A percentile compares a stretch with the other conserved stretches of the same genome.
Conservation (phyloP, 164 flowering plant genomes). For the Amborella trichopoda region DNA sequence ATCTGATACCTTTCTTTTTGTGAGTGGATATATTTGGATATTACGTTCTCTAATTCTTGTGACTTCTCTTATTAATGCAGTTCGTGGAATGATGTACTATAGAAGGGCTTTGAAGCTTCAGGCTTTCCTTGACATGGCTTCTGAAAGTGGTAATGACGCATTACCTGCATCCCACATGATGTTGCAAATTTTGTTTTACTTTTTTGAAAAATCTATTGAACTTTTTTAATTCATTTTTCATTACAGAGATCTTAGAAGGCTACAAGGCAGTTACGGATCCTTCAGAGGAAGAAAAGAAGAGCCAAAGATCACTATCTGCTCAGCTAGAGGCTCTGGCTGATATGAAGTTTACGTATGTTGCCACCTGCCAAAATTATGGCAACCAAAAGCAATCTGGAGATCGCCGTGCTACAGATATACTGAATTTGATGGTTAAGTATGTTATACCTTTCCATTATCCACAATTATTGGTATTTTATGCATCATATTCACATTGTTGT, state of each 20-base stretch:
- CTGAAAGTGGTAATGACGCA: slow-evolving; percentile 40
- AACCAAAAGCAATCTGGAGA: slow-evolving; percentile 91
- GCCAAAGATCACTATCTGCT: slow-evolving; percentile 74
- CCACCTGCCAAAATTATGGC: slow-evolving; percentile 95
- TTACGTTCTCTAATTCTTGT: slow-evolving; percentile 1
- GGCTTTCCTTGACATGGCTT: slow-evolving; percentile 96
- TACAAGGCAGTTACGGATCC: slow-evolving; percentile 66
- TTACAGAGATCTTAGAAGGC: slow-evolving; percentile 72
- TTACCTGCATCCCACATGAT: not conserved
- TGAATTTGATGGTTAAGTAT: slow-evolving; percentile 96
- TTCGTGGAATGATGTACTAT: slow-evolving; percentile 98
- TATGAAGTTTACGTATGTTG: slow-evolving; percentile 94
- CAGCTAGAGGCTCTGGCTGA: slow-evolving; percentile 90
- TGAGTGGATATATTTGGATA: too few relatives aligned
- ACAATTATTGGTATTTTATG: too few relatives aligned
- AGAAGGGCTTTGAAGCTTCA: slow-evolving; percentile 88
- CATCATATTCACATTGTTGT: too few relatives aligned
- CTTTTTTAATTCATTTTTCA: slow-evolving; percentile 8
- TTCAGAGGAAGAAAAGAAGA: slow-evolving; percentile 72
- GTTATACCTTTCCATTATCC: slow-evolving; percentile 16
- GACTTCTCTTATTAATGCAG: slow-evolving; percentile 28
- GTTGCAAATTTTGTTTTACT: not conserved
- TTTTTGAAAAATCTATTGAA: not conserved
- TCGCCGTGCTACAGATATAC: slow-evolving; percentile 89
- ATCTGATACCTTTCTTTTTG: slow-evolving; percentile 4